Base-by-base conservation (phyloP, 1,139 yeast genomes). In the Starmera stellimalicola region DNA sequence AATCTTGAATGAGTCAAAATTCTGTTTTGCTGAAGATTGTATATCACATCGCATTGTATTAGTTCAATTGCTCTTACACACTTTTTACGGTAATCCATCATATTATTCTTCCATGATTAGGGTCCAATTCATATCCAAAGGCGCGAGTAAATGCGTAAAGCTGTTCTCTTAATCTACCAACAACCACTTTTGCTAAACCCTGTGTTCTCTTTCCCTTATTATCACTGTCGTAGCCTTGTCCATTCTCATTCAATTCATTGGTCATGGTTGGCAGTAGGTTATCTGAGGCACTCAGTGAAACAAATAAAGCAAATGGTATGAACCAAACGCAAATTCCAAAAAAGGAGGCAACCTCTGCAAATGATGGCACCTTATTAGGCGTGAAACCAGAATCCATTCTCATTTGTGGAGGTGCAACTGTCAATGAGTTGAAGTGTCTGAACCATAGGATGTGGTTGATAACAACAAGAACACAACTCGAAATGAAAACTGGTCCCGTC, bases 291-390 rank as follows among this genome's bases (percentile, higher is more conserved):
- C 94, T 82, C 40, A 91, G 67, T 33, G 95, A 81, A 18, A 93
- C 91, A 58, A 93, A 88, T 41, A 93, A 65, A 3, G 95, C 78
- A 57, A 91, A 87, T 22, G 99, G 99, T 29, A 91, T 72, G 40
- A 88, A 68, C 99, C 99, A 91, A 11, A 91, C 79, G 48, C 94
- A 79, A 29, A 91, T 62, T 1, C 96, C 98, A 52, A 93, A 87
- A 56, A 91, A 91, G 5, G 96, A 81, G 18, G 96, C 84, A 3
- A 91, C 84, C 52, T 93, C 95, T 1, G 87, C 65, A 51, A 91
- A 91, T 7, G 81, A 66, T 1, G 95, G 94, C 39, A 83, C 72
- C 34, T 72, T 70, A n/a, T 81, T 82, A 19, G 83, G 74, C 16
- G 58, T 60, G 47, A 77, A 79, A 35, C 67, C 70, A 1, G 78